Evolutionary conservation across 306 rosid genomes (phyloP), one percentile per base, ranked within the genome.

Genomic region (Sicyos baderoa): DNA sequence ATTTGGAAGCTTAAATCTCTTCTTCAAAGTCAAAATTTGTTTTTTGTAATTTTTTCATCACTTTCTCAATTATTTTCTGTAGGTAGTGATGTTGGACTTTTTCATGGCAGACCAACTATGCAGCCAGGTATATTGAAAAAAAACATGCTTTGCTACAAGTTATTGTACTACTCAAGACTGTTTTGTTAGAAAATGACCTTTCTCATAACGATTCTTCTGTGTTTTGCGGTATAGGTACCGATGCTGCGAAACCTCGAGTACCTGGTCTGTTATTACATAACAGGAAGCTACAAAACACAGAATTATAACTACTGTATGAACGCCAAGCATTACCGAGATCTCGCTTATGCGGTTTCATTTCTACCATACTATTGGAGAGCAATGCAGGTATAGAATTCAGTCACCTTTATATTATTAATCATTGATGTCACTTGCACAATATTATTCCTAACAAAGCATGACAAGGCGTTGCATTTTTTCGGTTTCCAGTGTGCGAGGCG

Each of bases 41-140:
- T 59, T 71, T 59, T 9, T 12, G 15, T 21, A 18, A 27, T 25
- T 21, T 27, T 9, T 10, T 49, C 35, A 58, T 4, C 22, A 21
- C 5, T 42, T 54, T 13, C 37, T 48, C 42, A 49, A 48, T 54
- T 77, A n/a, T 63, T 35, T 76, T 45, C 71, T 50, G 53, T 76
- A 93, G 98, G 99, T 94, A 81, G 90, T 94, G 79, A 94, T 94
- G 99, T 84, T 94, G 68, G 99, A 94, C 83, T 94, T 94, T 85
- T 94, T 94, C 88, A 90, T 94, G 99, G 99, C 99, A 42, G 99
- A 94, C 75, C 99, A 94, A 79, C 91, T 94, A 74, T 94, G 99
- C 75, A 94, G 99, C 80, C 99, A 94, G 97, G 99, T 94, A 88
- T 0, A 45, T 45, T 32, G n/a, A 16, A 32, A 19, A 45, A 6